Conservation (phyloP, 2,329 filamentous ascomycete genomes). For the Nigrograna mackinnonii region DNA sequence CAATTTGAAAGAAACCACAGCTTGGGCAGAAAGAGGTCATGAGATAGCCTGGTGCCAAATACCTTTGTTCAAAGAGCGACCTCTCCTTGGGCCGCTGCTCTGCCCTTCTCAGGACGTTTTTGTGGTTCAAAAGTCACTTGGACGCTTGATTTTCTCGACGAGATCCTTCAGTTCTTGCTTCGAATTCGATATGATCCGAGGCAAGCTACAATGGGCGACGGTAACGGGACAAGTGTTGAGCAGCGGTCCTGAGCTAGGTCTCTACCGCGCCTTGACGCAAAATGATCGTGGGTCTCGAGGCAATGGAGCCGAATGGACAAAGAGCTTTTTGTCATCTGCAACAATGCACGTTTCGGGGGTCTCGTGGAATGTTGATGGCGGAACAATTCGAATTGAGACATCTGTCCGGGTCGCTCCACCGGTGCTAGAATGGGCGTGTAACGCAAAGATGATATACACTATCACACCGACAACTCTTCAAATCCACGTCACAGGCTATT, state of each 20-base stretch:
- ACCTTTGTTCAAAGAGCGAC: too few species aligned
- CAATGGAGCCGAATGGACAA: background rate
- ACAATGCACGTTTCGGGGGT: background rate
- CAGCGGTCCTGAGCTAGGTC: background rate
- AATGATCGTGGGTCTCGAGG: background rate
- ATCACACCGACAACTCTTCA: conserved; percentile 42
- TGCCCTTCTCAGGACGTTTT: background rate
- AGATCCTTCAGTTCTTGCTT: background rate
- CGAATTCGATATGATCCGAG: background rate
- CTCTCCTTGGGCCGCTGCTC: background rate
- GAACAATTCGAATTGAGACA: conserved; percentile 6
- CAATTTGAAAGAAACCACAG: background rate
- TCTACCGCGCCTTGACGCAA: background rate
- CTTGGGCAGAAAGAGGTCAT: background rate
- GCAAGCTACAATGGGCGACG: background rate
- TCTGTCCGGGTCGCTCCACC: conserved; percentile 52
- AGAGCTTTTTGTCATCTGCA: too few species aligned
- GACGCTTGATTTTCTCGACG: background rate
- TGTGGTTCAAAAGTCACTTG: background rate
- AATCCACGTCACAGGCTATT: conserved; percentile 60
- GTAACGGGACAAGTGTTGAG: background rate
- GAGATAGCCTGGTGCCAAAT: background rate
- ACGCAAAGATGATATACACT: conserved; percentile 47
- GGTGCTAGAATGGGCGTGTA: conserved; percentile 54
- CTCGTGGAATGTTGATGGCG: conserved; percentile 30